A percentile compares a stretch with the other conserved stretches of the same genome.
Evolutionary conservation across 345 rosid species (phyloP).

Genomic region (Salix purpurea): DNA sequence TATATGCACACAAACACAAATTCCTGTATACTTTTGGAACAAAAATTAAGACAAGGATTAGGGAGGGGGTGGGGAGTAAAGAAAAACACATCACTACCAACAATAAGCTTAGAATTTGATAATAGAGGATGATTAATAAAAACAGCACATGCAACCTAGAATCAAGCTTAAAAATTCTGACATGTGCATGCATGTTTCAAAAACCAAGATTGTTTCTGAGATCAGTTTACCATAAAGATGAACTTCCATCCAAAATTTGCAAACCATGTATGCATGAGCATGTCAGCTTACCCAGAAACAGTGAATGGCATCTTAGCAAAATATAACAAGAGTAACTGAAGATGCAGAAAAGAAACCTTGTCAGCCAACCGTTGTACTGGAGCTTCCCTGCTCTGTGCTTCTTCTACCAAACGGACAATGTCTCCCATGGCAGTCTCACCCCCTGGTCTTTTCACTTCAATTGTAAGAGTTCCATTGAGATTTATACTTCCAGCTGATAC

Average conservation of each 20-base stretch:
- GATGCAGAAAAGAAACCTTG: slow-evolving; percentile 52
- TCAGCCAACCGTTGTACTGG: slow-evolving; percentile 93
- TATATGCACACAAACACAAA: not conserved
- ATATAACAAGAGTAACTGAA: not conserved
- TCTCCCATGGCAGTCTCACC: slow-evolving; percentile 95
- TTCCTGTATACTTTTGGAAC: not conserved
- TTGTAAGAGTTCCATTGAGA: slow-evolving; percentile 87
- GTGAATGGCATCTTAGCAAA: not conserved
- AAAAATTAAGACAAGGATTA: not conserved
- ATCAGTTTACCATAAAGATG: not conserved
- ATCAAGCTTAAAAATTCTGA: not conserved
- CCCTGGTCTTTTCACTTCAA: slow-evolving; percentile 89
- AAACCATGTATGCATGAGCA: not conserved
- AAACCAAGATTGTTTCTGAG: not conserved
- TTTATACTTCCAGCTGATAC: slow-evolving; percentile 94
- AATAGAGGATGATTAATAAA: not conserved
- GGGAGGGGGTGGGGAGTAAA: not conserved
- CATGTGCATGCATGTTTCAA: not conserved
- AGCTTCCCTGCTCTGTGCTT: slow-evolving; percentile 93
- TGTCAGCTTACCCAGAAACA: not conserved
- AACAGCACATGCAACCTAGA: not conserved
- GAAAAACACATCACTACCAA: not conserved
- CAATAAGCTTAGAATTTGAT: not conserved
- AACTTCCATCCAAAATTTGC: not conserved
- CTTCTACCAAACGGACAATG: slow-evolving; percentile 92